Percentiles rank a stretch among this genome's conserved stretches.
Conservation (phyloP, 108 stramenopile species). For the Seminavis robusta region DNA sequence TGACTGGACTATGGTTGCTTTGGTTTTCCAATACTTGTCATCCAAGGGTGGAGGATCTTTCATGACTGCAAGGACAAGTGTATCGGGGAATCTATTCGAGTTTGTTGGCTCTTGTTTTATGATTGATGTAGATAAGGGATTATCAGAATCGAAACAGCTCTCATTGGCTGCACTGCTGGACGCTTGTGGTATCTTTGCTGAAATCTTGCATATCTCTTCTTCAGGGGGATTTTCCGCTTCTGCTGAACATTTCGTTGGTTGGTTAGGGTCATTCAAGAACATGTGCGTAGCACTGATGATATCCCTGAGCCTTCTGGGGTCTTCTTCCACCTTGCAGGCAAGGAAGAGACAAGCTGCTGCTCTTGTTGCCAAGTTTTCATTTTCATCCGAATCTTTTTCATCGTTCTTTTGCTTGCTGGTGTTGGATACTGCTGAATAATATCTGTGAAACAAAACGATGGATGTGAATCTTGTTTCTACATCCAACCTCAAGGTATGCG, state of each 20-base stretch:
- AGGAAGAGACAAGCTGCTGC: slow-evolving; percentile 67
- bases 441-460: slow-evolving; percentile 64
- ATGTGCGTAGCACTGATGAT: slow-evolving; percentile 63
- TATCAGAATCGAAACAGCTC: too few relatives aligned
- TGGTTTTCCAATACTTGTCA: slow-evolving; percentile 67
- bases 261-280: slow-evolving; percentile 29
- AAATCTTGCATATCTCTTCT: too few relatives aligned
- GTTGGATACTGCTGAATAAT: slow-evolving; percentile 16
- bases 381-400: slow-evolving; percentile 7
- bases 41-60: slow-evolving; percentile 34
- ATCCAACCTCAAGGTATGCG: slow-evolving; percentile 47
- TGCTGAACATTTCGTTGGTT: too few relatives aligned
- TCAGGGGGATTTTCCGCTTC: too few relatives aligned
- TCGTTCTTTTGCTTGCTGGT: slow-evolving; percentile 1
- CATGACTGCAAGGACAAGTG: neutral
- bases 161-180: slow-evolving; percentile 3
- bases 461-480: slow-evolving; percentile 61
- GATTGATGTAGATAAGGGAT: slow-evolving; percentile 1
- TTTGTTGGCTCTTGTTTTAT: neutral
- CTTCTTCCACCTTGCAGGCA: slow-evolving; percentile 74
- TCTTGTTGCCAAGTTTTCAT: slow-evolving; percentile 35
- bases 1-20: slow-evolving; percentile 56
- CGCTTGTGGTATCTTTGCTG: too few relatives aligned
- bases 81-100: neutral
- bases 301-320: slow-evolving; percentile 75